A percentile compares a stretch with the other conserved stretches of the same genome.
Evolutionary conservation across 139 green algal genomes (phyloP).

Genomic region (Zygnema cylindricum): DNA sequence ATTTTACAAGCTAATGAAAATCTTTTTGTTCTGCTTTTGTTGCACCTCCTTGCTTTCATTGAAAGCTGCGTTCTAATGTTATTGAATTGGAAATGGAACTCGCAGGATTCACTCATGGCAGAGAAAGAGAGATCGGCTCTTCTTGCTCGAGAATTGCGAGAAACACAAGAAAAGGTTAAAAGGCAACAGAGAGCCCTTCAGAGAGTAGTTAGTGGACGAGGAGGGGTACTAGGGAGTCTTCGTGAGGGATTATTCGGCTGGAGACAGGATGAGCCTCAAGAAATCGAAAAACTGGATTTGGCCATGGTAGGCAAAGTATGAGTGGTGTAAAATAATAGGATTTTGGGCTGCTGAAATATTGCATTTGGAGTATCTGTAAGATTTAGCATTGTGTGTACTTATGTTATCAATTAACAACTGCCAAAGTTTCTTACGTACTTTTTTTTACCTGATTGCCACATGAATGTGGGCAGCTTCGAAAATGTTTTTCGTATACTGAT

Average conservation of each 20-base stretch:
- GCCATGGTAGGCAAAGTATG: not conserved
- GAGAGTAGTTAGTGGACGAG: not conserved
- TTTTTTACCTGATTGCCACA: not conserved
- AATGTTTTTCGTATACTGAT: conserved; percentile 48
- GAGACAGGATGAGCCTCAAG: not conserved
- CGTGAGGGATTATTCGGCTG: not conserved
- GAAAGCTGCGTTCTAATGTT: not conserved
- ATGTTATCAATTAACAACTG: not conserved
- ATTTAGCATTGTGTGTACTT: not conserved
- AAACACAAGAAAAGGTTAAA: not conserved
- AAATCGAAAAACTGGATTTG: not conserved
- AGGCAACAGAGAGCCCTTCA: conserved; percentile 5
- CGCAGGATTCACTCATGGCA: not conserved
- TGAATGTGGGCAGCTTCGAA: conserved; percentile 12
- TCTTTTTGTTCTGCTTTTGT: not conserved
- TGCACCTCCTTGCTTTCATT: too few species aligned
- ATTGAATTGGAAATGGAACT: not conserved
- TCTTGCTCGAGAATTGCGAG: conserved; percentile 18
- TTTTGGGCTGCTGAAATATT: not conserved
- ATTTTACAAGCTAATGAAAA: not conserved
- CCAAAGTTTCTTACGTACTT: not conserved
- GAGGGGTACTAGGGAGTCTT: too few species aligned
- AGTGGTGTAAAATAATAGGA: not conserved
- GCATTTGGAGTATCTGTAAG: not conserved
- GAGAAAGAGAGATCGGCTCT: conserved; percentile 70